Evolutionary conservation across 371 early-diverging fungal species (phyloP).

Genomic region (Mortierella sp.): DNA sequence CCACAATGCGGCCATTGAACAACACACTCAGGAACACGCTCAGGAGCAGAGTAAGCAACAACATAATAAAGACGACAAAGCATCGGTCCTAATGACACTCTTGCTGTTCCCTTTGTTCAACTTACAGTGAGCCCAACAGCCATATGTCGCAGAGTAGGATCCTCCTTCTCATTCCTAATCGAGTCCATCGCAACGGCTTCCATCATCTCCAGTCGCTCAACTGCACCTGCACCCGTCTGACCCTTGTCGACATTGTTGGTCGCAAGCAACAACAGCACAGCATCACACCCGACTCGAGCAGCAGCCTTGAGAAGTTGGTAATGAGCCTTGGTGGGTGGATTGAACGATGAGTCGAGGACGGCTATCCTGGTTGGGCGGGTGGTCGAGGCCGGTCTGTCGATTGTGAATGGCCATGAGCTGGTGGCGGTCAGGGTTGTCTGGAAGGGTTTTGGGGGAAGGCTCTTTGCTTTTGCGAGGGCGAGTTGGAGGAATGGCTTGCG

Average conservation of each 20-base stretch:
- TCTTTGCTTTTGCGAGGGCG: constrained; percentile 39
- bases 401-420: constrained; percentile 52
- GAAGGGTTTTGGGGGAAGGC: constrained; percentile 35
- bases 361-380: constrained; percentile 47
- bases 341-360: constrained; percentile 77
- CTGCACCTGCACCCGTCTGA: constrained; percentile 62
- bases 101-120: not conserved
- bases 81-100: not conserved
- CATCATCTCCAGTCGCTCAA: constrained; percentile 70
- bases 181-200: constrained; percentile 59
- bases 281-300: constrained; percentile 59
- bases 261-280: constrained; percentile 65
- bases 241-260: constrained; percentile 73
- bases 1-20: not conserved
- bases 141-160: constrained; percentile 40
- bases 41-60: not conserved
- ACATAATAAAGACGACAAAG: not conserved
- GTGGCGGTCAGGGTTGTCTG: constrained; percentile 49
- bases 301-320: constrained; percentile 59
- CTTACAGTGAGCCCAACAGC: constrained; percentile 66
- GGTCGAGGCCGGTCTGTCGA: constrained; percentile 39
- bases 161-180: constrained; percentile 32
- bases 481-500: constrained; percentile 41
- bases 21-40: not conserved
- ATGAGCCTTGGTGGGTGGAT: constrained; percentile 77